Conservation (phyloP, 352 stramenopile species). For the Phytophthora citricola region DNA sequence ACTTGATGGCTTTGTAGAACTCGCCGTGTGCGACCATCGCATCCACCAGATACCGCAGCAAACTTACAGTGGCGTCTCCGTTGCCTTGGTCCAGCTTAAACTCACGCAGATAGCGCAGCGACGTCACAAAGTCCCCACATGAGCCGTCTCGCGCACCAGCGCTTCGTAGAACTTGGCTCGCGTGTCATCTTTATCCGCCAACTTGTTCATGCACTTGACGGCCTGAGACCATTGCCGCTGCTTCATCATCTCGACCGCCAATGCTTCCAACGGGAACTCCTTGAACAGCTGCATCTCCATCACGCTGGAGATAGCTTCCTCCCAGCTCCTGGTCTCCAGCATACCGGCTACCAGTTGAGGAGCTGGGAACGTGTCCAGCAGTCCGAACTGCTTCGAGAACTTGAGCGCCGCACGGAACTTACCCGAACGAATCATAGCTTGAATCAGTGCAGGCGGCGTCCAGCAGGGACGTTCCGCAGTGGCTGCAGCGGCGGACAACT, state of each 20-base stretch:
- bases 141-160: conserved; percentile 63
- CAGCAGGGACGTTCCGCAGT: conserved; percentile 47
- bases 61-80: conserved; percentile 34
- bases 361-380: conserved; percentile 73
- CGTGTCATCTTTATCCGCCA: conserved; percentile 50
- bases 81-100: conserved; percentile 72
- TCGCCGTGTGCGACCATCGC: conserved; percentile 72
- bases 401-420: conserved; percentile 82
- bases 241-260: conserved; percentile 73
- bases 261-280: conserved; percentile 71
- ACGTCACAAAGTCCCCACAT: conserved; percentile 74
- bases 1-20: conserved; percentile 92
- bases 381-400: conserved; percentile 82
- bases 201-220: conserved; percentile 86
- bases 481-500: conserved; percentile 33
- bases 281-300: conserved; percentile 77
- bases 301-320: conserved; percentile 76
- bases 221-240: conserved; percentile 73
- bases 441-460: conserved; percentile 81
- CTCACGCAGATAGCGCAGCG: conserved; percentile 74
- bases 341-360: conserved; percentile 70
- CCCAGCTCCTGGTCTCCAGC: conserved; percentile 71
- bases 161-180: conserved; percentile 53
- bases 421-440: conserved; percentile 83
- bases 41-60: conserved; percentile 71